A percentile compares a stretch with the other conserved stretches of the same genome.
phyloP scores from a whole-genome alignment of 345 rosid genomes.

The Acer yangbiense region DNA sequence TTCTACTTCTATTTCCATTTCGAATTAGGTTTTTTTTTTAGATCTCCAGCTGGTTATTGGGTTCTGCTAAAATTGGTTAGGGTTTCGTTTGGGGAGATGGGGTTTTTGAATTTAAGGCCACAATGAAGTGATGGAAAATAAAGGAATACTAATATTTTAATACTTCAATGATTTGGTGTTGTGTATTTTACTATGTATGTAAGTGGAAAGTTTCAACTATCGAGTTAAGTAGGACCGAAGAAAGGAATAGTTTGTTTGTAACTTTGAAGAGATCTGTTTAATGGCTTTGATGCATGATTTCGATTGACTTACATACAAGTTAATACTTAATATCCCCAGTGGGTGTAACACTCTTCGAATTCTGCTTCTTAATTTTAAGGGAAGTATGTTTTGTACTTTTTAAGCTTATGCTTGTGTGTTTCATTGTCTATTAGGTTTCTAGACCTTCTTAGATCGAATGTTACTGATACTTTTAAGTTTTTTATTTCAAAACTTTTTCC shows the following conservation, averaged over 20 bases:
- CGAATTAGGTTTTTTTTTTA: neutral
- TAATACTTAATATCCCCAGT: neutral
- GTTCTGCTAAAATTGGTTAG: neutral
- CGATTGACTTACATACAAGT: neutral
- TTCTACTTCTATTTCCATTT: neutral
- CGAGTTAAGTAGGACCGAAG: neutral
- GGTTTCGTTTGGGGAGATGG: constrained; percentile 13
- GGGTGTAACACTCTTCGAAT: no score
- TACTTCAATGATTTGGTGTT: neutral
- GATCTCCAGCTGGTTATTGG: constrained; percentile 11
- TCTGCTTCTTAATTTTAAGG: neutral
- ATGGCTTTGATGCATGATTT: neutral
- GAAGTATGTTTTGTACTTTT: neutral
- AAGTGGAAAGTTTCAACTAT: no score
- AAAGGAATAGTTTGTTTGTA: neutral
- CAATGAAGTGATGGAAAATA: neutral
- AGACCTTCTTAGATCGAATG: neutral
- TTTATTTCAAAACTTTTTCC: no score
- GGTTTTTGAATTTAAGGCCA: constrained; percentile 26
- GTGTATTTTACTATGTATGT: no score
- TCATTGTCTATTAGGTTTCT: neutral
- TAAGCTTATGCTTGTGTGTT: neutral
- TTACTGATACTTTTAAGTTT: neutral
- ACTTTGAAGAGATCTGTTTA: neutral
- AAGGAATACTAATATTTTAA: no score